Conservation (phyloP, 2,329 filamentous ascomycete genomes). For the Diaporthe sp. region DNA sequence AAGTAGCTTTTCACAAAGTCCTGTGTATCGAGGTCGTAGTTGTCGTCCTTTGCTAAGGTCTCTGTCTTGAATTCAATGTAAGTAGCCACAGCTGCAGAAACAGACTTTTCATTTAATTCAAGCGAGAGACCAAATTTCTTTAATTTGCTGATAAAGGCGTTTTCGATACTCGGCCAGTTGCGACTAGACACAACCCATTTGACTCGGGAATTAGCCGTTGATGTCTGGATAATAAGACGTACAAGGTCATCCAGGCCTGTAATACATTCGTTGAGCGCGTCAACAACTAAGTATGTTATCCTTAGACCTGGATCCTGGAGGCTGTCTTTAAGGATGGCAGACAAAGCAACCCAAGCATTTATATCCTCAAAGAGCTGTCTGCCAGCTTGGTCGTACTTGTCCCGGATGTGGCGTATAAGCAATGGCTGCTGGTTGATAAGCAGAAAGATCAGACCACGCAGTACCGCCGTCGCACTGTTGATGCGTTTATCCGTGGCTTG, state of each 20-base stretch:
- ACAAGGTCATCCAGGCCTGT: neutral
- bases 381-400: neutral
- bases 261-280: neutral
- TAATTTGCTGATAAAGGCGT: rapidly evolving
- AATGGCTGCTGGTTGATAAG: neutral
- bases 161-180: neutral
- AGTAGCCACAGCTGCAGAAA: too few relatives aligned
- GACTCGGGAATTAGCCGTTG: neutral
- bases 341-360: neutral
- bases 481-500: too few relatives aligned
- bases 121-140: neutral
- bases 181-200: too few relatives aligned
- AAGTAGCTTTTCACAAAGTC: too few relatives aligned
- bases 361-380: neutral
- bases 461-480: too few relatives aligned
- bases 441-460: neutral
- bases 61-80: too few relatives aligned
- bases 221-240: neutral
- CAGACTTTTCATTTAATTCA: too few relatives aligned
- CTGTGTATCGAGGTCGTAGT: too few relatives aligned
- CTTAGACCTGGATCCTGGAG: neutral
- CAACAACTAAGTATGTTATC: neutral
- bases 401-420: neutral
- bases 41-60: too few relatives aligned
- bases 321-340: neutral